Evolutionary conservation across 768 basidiomycete species (phyloP), one percentile per base, ranked within the genome.

Genomic region (Termitomyces sp.): DNA sequence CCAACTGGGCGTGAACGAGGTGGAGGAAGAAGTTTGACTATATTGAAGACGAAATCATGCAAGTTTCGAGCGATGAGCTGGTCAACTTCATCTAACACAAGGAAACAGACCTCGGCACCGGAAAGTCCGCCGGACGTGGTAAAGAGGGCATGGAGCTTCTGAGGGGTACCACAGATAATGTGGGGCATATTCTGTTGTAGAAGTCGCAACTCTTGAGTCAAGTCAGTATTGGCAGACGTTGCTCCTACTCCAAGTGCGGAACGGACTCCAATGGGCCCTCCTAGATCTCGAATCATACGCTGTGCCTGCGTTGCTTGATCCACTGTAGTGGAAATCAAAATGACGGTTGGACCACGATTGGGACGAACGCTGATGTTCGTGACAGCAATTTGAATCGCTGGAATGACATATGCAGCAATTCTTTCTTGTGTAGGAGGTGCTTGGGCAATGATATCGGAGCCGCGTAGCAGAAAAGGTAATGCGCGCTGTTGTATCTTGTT

Each of bases 401-500:
- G 94, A 59, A 96, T 94, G 51, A 94, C 87, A 72, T 99, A 99
- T 58, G 95, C 94, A 24, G 96, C 95, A 65, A 99, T 99, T 47
- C 97, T 83, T 70, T 99, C 97, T 70, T 98, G 96, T 0, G 97
- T 98, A 0, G 97, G 95, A 48, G 97, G 97, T 10, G 96, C 97
- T 73, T 99, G 97, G 9, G 96, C 95, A 66, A 99, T 98, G 67
- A 98, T 98, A 66, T 99, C 97, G 38, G 93, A 85, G 8, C 94
- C 95, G 52, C 89, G 84, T 35, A 98, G 79, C 58, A 99, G 84
- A 75, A 98, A 98, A 7, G 97, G 97, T 51, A 99, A 77, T 46
- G 97, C 95, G 49, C 96, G 84, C 68, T 96, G 94, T 72, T 98
- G 97, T 63, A 99, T 97, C 78, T 99, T 99, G 72, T 98, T 98